Conservation (phyloP, 306 rosid species). For the Pyrus bretschneideri region DNA sequence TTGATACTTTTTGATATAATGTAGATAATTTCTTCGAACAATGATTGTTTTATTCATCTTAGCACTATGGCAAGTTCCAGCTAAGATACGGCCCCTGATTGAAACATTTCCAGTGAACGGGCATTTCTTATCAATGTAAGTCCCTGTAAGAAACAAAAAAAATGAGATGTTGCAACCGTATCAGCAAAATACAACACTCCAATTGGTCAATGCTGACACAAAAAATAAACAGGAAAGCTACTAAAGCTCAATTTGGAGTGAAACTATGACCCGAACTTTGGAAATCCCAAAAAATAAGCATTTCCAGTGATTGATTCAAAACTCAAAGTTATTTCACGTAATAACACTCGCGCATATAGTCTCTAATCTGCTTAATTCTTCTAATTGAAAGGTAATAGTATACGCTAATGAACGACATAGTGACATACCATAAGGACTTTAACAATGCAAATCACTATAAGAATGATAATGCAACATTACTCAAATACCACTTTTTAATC, state of each 20-base stretch:
- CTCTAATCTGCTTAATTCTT: not conserved
- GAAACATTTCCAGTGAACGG: conserved; percentile 77
- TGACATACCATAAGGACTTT: not conserved
- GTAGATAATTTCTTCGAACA: conserved; percentile 71
- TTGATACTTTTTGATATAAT: conserved; percentile 72
- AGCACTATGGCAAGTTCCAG: conserved; percentile 87
- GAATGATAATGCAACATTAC: no score
- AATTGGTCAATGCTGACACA: not conserved
- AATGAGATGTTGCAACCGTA: not conserved
- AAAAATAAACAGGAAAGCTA: not conserved
- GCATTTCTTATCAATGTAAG: conserved; percentile 82
- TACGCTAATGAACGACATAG: not conserved
- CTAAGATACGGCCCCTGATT: conserved; percentile 67
- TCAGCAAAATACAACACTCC: not conserved
- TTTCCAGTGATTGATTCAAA: not conserved
- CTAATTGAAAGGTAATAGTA: not conserved
- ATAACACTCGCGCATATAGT: not conserved
- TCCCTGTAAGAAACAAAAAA: conserved; percentile 28
- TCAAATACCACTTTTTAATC: no score
- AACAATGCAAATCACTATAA: not conserved
- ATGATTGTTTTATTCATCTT: conserved; percentile 76
- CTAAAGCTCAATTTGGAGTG: not conserved
- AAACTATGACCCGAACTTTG: not conserved
- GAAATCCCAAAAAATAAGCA: not conserved
- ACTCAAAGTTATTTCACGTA: not conserved